Evolutionary conservation across 2,329 filamentous ascomycete genomes (phyloP), one percentile per base, ranked within the genome.

Genomic region (Fusarium mangiferae): DNA sequence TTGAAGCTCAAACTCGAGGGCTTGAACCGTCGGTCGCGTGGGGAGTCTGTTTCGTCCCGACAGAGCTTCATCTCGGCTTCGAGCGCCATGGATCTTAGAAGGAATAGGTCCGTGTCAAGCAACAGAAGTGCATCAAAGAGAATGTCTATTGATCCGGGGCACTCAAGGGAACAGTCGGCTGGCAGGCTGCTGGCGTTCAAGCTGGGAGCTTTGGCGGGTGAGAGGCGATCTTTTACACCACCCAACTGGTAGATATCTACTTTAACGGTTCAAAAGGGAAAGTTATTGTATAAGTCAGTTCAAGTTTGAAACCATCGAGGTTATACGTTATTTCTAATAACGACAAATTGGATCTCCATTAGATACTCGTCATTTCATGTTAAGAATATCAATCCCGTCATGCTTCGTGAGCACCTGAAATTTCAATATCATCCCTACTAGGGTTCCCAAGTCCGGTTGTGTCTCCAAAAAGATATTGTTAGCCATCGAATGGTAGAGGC

Each of bases 171-270:
- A 5, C 64, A 45, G 3, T 73, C 75, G 5, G 64, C 70, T 1
- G 70, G 63, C 3, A 72, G 48, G 36, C 22, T 77, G 10, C 22
- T 76, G 42, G 59, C 70, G 0, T 74, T 77, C 24, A 77, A 77
- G 60, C 26, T 77, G n/a, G 64, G 75, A n/a, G 70, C 62, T 22
- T 42, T 77, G 24, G 61, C 64, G 0, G 66, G 69, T 2, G 63
- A 74, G 20, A 68, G 64, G 6, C 46, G 68, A 0, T 57, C 52
- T 3, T 46, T 71, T 20, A 46, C 20, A 3, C 9, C 56, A 2
- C 45, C 68, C 0, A 66, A 58, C 7, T 52, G 49, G 49, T 52
- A 52, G 49, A 52, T n/a, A n/a, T n/a, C n/a, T n/a, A n/a, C n/a
- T n/a, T n/a, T n/a, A n/a, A n/a, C n/a, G n/a, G n/a, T n/a, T n/a